Evolutionary conservation across 2,329 filamentous ascomycete genomes (phyloP).

Genomic region (Diaporthe sp.): DNA sequence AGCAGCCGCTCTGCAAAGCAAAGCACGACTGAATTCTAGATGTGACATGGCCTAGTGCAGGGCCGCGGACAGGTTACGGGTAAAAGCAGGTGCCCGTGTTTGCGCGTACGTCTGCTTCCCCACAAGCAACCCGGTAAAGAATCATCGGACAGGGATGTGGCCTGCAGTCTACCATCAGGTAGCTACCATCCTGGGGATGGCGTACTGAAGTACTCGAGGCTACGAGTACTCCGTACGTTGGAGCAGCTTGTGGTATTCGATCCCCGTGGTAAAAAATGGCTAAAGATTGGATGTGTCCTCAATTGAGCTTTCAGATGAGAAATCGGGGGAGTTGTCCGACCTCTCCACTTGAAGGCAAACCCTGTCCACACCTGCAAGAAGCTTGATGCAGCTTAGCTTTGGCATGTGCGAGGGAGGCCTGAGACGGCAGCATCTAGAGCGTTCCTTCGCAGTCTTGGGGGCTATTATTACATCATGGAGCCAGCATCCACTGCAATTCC

Average conservation of each 20-base stretch:
- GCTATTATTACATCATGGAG: conserved; percentile 17
- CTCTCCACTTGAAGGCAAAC: background rate
- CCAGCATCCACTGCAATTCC: background rate
- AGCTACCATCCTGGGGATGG: background rate
- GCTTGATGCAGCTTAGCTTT: conserved; percentile 17
- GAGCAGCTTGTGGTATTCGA: background rate
- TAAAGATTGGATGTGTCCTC: fast-evolving
- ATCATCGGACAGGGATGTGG: background rate
- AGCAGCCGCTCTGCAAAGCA: background rate
- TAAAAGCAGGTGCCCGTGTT: background rate
- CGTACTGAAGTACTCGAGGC: background rate
- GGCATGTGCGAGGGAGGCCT: background rate
- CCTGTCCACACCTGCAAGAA: background rate
- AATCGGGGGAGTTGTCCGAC: background rate
- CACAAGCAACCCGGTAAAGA: background rate
- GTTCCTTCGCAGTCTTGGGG: background rate
- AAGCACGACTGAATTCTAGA: background rate
- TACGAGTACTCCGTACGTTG: background rate
- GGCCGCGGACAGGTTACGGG: background rate
- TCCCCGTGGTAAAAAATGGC: background rate
- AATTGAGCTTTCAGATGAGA: background rate
- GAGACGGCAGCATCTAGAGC: conserved; percentile 8
- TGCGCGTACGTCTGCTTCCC: background rate
- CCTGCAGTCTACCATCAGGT: background rate
- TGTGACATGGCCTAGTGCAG: background rate